Evolutionary conservation across 352 stramenopile species (phyloP), one percentile per base, ranked within the genome.

Genomic region (Globisporangium nunn): DNA sequence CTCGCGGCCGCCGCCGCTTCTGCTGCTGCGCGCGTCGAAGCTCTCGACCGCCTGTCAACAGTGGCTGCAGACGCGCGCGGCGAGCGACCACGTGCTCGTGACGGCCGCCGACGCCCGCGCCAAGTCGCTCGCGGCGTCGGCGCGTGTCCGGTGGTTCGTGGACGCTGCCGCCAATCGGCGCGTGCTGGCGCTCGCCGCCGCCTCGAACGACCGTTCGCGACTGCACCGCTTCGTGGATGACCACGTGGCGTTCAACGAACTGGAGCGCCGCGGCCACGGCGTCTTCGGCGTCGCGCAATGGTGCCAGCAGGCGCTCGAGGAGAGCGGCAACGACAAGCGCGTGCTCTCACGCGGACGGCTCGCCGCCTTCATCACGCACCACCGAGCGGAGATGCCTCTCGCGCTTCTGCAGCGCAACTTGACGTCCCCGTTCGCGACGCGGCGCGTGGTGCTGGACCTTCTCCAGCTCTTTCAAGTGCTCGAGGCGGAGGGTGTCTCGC

Each of bases 401-500:
- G 55, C 61, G 15, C 59, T 59, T 35, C 61, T 88, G 29, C 67
- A 79, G 54, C 50, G 63, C 17, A 58, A 56, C 8, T 60, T 80
- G 39, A 71, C 68, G 60, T 85, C 78, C 39, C 63, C 70, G 28
- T 71, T 86, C 55, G 74, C 86, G 40, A 56, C 74, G 61, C 80
- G 75, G 28, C 80, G 77, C 52, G 67, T 60, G 5, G 63, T 84
- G 10, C 62, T 67, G 28, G 81, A 95, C 58, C 64, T 88, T 35
- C 54, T 93, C 50, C 74, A 80, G 31, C 74, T 87, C 63, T 91
- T 95, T 58, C 70, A 72, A 50, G 54, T 85, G 50, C 71, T 95
- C 23, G 81, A 93, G 58, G 54, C 58, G 15, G 67, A 92, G 28
- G 78, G 75, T 48, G 64, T 88, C 49, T 67, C 64, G 2, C 61